A percentile compares a stretch with the other conserved stretches of the same genome.
phyloP scores from a whole-genome alignment of 73 alveolate genomes.

The Paramecium bursaria region DNA sequence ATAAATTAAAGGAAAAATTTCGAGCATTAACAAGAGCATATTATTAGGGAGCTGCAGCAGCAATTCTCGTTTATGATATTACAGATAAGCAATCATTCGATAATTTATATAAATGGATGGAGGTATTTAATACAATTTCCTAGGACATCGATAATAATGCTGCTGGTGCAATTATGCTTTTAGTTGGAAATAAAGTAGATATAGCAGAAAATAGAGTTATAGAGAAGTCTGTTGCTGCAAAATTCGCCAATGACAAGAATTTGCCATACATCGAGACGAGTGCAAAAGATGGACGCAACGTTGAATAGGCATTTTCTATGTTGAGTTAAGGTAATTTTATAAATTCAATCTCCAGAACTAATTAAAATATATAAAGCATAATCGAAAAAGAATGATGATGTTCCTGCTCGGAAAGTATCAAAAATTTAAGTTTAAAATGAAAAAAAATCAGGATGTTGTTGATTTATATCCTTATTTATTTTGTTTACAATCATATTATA shows the following conservation, averaged over 20 bases:
- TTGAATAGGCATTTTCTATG: slow-evolving; percentile 74
- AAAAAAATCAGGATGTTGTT: too few relatives aligned
- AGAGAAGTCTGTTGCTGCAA: slow-evolving; percentile 66
- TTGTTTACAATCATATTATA: too few relatives aligned
- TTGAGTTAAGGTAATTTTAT: too few relatives aligned
- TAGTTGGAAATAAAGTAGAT: slow-evolving; percentile 47
- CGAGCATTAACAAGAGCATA: slow-evolving; percentile 81
- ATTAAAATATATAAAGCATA: too few relatives aligned
- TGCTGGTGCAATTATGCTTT: not conserved
- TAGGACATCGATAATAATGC: slow-evolving; percentile 50
- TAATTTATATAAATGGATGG: slow-evolving; percentile 65
- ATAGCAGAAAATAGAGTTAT: slow-evolving; percentile 33
- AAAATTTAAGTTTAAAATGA: too few relatives aligned
- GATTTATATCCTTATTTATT: too few relatives aligned
- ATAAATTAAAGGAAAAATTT: slow-evolving; percentile 11
- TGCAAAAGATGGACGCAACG: slow-evolving; percentile 70
- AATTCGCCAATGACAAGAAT: slow-evolving; percentile 67
- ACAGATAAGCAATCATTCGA: slow-evolving; percentile 69
- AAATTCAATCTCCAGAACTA: too few relatives aligned
- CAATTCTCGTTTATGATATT: slow-evolving; percentile 80
- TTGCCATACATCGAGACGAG: slow-evolving; percentile 74
- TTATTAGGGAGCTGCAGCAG: slow-evolving; percentile 86
- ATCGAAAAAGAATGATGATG: too few relatives aligned
- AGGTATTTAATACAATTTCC: not conserved
- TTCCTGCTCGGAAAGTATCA: too few relatives aligned